A percentile compares a stretch with the other conserved stretches of the same genome.
Evolutionary conservation across 495 filamentous ascomycete genomes (phyloP).

Genomic region (Penicillium verhagenii): DNA sequence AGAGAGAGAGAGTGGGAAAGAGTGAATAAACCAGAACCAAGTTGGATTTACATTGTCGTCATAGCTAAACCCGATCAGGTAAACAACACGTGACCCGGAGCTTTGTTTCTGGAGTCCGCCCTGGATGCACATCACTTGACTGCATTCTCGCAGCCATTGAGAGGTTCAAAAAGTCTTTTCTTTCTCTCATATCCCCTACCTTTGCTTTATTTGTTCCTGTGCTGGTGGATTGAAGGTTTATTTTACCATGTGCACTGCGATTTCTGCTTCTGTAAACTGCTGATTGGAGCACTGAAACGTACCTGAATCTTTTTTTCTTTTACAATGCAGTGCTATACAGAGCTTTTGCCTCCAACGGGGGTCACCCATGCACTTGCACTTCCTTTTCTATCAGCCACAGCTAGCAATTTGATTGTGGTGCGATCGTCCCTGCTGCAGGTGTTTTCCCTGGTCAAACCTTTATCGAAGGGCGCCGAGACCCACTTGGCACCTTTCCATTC

Average conservation of each 20-base stretch:
- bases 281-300: background rate
- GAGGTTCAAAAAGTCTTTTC: background rate
- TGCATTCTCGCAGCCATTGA: background rate
- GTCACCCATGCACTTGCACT: constrained; percentile 84
- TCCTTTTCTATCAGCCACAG: constrained; percentile 70
- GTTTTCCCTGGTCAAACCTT: constrained; percentile 51
- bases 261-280: background rate
- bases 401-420: constrained; percentile 82
- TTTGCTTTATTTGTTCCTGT: background rate
- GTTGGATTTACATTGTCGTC: constrained; percentile 16
- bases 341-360: constrained; percentile 87
- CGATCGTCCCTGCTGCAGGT: constrained; percentile 91
- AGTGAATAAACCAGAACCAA: too few relatives aligned
- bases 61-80: constrained; percentile 14
- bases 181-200: background rate
- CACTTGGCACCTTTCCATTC: constrained; percentile 28
- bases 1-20: background rate
- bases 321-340: constrained; percentile 79
- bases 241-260: background rate
- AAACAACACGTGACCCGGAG: constrained; percentile 9
- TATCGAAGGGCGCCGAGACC: constrained; percentile 50
- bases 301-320: background rate
- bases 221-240: background rate
- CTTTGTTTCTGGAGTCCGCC: constrained; percentile 13
- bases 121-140: constrained; percentile 3